Evolutionary conservation across 495 filamentous ascomycete species (phyloP), one percentile per base, ranked within the genome.

Genomic region (Neurospora sp.): DNA sequence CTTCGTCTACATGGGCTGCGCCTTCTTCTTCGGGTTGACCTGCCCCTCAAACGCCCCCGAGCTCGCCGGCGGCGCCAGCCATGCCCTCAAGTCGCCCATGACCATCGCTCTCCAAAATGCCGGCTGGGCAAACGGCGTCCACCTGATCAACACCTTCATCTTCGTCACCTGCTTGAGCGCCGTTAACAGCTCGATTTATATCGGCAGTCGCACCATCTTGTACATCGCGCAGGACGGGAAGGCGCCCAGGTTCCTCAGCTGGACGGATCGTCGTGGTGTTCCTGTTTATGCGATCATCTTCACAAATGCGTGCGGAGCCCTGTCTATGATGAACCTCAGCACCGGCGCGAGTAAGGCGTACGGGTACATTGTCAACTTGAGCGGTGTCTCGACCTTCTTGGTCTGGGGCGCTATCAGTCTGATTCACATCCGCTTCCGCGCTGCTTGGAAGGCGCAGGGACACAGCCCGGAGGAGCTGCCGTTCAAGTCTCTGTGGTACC

Each of bases 101-200:
- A 90, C 89, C 12, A 83, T 92, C 62, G 89, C 89, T 18, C 83
- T 89, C 39, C 84, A 87, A 44, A 86, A 88, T 69, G 89, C 88
- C 18, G 87, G 87, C 39, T 86, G 86, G 78, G 78, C 84, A 39
- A 80, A 78, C 39, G 87, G 85, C 37, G 87, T 88, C 12, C 87
- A 91, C 74, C 83, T 93, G 5, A 90, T 93, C 85, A 93, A 93
- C 76, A 90, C 86, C 39, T 86, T 93, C 72, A 92, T 93, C 77
- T 84, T 92, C 37, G 83, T 92, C 71, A 90, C 91, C 38, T 89
- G 89, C 71, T 83, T 92, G 39, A 90, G 88, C n/a, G 90, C 91
- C 23, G 87, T 89, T 39, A 93, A 92, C 80, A 87, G 86, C 38
- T 91, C 89, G 2, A 85, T 93, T 39, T 93, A 92, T 76, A 89